Conservation (phyloP, 139 green algal genomes). For the Tetratostichococcus sp. region DNA sequence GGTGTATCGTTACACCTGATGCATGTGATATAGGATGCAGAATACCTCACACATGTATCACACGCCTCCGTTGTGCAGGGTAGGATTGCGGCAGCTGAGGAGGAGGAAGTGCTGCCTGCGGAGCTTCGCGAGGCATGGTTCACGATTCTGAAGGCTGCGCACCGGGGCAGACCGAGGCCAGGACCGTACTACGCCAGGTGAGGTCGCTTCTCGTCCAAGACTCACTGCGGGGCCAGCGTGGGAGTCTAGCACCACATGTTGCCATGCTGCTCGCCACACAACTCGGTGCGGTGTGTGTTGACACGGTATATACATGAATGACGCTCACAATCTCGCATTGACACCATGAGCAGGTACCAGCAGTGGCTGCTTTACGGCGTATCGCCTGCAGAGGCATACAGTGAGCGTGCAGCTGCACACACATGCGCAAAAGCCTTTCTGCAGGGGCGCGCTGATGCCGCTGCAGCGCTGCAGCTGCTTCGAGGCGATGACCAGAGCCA, state of each 20-base stretch:
- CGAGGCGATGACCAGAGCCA: neutral
- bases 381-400: slow-evolving; percentile 14
- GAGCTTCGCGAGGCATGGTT: slow-evolving; percentile 30
- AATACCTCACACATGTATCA: too few species aligned
- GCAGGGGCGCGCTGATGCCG: slow-evolving; percentile 24
- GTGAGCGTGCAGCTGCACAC: slow-evolving; percentile 20
- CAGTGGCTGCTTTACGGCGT: slow-evolving; percentile 28
- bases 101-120: slow-evolving; percentile 4
- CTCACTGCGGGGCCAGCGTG: too few species aligned
- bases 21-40: too few species aligned
- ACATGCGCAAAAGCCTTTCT: slow-evolving; percentile 28
- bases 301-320: too few species aligned
- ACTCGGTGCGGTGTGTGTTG: too few species aligned
- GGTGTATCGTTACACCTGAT: too few species aligned
- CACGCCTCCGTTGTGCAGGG: too few species aligned
- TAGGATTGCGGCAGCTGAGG: neutral
- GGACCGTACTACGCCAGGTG: slow-evolving; percentile 24
- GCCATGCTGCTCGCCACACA: too few species aligned
- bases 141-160: slow-evolving; percentile 8
- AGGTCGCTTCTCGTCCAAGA: too few species aligned
- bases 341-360: slow-evolving; percentile 21
- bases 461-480: slow-evolving; percentile 4
- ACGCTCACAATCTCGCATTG: neutral
- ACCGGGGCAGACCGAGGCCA: slow-evolving; percentile 7
- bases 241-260: too few species aligned